Base-by-base conservation (phyloP, 768 basidiomycete genomes). In the Boletus barrowsii region DNA sequence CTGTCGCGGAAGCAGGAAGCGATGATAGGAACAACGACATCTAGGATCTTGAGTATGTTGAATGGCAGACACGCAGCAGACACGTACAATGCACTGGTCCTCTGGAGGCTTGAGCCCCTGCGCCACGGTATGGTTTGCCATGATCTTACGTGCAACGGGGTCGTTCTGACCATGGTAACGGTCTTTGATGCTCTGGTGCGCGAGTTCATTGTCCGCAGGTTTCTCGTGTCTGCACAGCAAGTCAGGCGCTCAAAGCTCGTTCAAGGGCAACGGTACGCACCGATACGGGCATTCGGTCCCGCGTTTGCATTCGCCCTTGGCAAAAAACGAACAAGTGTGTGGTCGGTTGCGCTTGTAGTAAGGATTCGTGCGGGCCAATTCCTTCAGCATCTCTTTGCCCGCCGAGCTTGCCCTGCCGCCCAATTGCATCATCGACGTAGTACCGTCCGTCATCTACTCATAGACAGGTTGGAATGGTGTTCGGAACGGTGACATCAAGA, bases 331-430 rank as follows among this genome's bases (percentile, higher is more conserved):
- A 70, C 97, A 99, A 14, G 97, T 67, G 60, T 98, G 90, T 43
- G 97, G 93, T 51, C 89, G 76, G 73, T 98, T 99, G 53, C 96
- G 86, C 72, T 98, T 97, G 76, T 98, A 98, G 70, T 93, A 93
- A 0, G 97, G 97, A 64, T 98, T 96, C 30, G 90, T 91, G 60
- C 96, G 83, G 22, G 97, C 97, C 11, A 99, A 75, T 59, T 90
- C 84, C 73, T 98, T 98, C 51, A 99, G 75, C 91, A 98, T 95
- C 65, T 99, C 97, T 70, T 95, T 93, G 24, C 93, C 94, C 4
- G 90, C 91, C 20, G 87, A 83, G 24, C 79, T 80, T 9, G 90
- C 79, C 22, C 82, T 78, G 33, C 86, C 76, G 49, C 79, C 74
- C 11, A 70, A 42, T 59, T 80, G 83, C 52, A 87, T 69, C 36